These are phyloP conservation scores for Trypanosoma scelopori DNA, from an alignment of 208 protist species.

Conservation along the genomic window DNA sequence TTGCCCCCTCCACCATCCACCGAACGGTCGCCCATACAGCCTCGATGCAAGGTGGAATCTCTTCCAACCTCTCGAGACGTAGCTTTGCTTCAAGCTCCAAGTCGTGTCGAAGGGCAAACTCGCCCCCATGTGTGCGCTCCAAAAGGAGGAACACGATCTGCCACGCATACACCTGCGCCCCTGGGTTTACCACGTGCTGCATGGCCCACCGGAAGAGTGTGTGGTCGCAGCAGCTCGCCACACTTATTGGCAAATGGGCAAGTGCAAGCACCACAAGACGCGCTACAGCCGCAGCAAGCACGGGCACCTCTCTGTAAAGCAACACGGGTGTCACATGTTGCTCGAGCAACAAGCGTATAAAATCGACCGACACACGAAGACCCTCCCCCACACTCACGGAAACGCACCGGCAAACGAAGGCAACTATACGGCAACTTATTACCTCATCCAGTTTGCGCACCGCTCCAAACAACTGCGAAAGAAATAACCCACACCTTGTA, in stretches of 20 bases:
- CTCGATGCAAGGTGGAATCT: conserved; percentile 11
- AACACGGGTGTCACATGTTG: conserved; percentile 23
- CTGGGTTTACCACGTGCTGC: conserved; percentile 1
- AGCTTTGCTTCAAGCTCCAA: conserved; percentile 24
- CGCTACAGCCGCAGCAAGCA: conserved; percentile 24
- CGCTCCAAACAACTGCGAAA: conserved; percentile 16
- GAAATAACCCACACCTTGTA: conserved; percentile 16
- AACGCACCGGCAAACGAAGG: conserved; percentile 27
- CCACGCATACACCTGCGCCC: conserved; percentile 16
- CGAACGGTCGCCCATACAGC: conserved; percentile 9
- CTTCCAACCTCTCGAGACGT: neutral
- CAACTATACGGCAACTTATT: conserved; percentile 15
- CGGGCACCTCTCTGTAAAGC: conserved; percentile 16
- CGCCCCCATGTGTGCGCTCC: conserved; percentile 33
- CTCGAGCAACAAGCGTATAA: conserved; percentile 23
- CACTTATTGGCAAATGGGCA: conserved; percentile 5
- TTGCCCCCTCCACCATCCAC: conserved; percentile 22
- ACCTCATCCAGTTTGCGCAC: conserved; percentile 1
- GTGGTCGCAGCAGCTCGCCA: conserved; percentile 27
- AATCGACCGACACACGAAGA: neutral
- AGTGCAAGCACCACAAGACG: conserved; percentile 29
- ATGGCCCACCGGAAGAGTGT: conserved; percentile 31
- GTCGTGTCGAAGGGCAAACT: conserved; percentile 38
- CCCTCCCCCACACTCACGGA: conserved; percentile 1
- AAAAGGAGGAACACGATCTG: conserved; percentile 48